Conservation (phyloP, 352 stramenopile genomes). For the Globisporangium uncinulatum region DNA sequence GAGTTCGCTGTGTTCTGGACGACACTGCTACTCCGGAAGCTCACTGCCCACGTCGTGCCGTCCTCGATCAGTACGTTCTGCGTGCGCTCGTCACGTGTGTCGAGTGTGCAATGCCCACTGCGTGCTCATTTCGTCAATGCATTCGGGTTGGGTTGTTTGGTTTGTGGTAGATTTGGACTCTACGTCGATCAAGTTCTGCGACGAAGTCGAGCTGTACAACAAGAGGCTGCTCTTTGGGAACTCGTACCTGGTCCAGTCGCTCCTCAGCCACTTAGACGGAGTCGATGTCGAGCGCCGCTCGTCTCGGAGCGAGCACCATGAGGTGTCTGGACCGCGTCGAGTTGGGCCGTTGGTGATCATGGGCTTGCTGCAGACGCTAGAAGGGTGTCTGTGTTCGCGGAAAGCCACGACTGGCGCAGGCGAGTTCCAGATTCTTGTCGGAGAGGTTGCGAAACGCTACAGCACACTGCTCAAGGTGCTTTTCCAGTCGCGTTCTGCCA, state of each 20-base stretch:
- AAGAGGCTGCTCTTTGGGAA: slow-evolving; percentile 75
- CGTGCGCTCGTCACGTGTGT: too few relatives aligned
- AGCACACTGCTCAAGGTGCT: slow-evolving; percentile 81
- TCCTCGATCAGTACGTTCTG: slow-evolving; percentile 37
- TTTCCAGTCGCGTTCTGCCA: slow-evolving; percentile 87
- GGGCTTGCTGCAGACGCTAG: slow-evolving; percentile 87
- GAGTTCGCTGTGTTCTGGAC: slow-evolving; percentile 88
- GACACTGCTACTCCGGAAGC: slow-evolving; percentile 54
- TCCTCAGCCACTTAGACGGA: slow-evolving; percentile 54
- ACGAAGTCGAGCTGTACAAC: slow-evolving; percentile 68
- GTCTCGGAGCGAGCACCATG: slow-evolving; percentile 10
- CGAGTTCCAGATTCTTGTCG: slow-evolving; percentile 61
- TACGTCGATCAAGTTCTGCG: slow-evolving; percentile 51
- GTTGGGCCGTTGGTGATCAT: slow-evolving; percentile 87
- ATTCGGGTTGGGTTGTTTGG: slow-evolving; percentile 7
- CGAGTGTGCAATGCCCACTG: too few relatives aligned
- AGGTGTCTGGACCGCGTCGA: slow-evolving; percentile 8
- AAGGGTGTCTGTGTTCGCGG: slow-evolving; percentile 87
- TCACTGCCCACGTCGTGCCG: slow-evolving; percentile 45
- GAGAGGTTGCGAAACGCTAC: slow-evolving; percentile 71
- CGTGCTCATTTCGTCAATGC: background rate
- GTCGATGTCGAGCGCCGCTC: slow-evolving; percentile 34
- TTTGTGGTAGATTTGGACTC: slow-evolving; percentile 31
- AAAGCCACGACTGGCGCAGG: slow-evolving; percentile 77
- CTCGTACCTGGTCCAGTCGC: slow-evolving; percentile 52